These are phyloP conservation scores for Solanum corneliomulleri DNA, from an alignment of 257 asterid species.

Conservation along the genomic window DNA sequence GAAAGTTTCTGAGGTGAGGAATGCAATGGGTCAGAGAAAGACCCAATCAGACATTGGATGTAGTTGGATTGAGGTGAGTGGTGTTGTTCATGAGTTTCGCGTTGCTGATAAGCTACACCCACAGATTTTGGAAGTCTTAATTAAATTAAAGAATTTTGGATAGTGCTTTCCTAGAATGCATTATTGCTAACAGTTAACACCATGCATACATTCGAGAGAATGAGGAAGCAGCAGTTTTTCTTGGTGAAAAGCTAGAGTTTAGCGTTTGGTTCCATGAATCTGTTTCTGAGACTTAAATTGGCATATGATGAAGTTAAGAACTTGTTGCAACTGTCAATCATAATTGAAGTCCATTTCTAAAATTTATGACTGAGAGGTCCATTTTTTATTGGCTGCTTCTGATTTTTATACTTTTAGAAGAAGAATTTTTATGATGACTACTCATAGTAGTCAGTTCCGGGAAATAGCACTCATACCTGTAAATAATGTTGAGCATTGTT, in stretches of 20 bases:
- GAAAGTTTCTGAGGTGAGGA: conserved; percentile 30
- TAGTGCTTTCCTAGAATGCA: conserved; percentile 30
- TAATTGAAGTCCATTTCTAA: conserved; percentile 38
- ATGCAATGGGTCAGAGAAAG: conserved; percentile 26
- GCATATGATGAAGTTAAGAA: conserved; percentile 46
- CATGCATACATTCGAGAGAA: conserved; percentile 40
- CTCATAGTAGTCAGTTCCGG: conserved; percentile 19
- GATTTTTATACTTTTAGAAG: conserved; percentile 39
- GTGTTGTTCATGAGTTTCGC: conserved; percentile 50
- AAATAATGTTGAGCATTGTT: background rate
- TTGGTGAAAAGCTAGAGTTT: conserved; percentile 57
- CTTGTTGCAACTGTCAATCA: conserved; percentile 55
- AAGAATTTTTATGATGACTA: conserved; percentile 55
- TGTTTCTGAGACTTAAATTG: conserved; percentile 18
- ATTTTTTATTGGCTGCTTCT: conserved; percentile 41
- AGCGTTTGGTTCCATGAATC: conserved; percentile 43
- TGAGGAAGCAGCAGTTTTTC: conserved; percentile 58
- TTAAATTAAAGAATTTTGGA: conserved; percentile 35
- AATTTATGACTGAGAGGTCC: conserved; percentile 45
- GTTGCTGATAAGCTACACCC: conserved; percentile 55
- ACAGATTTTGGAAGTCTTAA: conserved; percentile 31
- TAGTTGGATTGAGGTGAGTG: conserved; percentile 63
- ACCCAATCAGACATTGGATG: conserved; percentile 40
- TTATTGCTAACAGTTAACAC: conserved; percentile 39
- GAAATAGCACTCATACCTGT: background rate